Percentiles rank a stretch among this genome's conserved stretches.
These are phyloP conservation scores for Curvularia hawaiiensis DNA, from an alignment of 2,329 filamentous ascomycete species.

Conservation along the genomic window DNA sequence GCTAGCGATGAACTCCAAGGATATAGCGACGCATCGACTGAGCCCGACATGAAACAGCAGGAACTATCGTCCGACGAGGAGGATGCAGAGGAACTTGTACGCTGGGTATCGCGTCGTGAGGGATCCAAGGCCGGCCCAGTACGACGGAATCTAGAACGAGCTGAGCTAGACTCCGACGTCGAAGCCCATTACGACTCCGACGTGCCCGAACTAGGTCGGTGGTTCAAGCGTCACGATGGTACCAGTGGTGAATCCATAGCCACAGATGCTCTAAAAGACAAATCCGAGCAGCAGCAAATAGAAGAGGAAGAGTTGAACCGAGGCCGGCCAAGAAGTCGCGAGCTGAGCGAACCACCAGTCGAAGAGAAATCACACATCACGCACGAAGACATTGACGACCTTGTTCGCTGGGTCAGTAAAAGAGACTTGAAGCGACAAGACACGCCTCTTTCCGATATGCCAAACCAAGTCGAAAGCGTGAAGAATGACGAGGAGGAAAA, in stretches of 20 bases:
- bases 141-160: slow-evolving; percentile 15
- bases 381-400: slow-evolving; percentile 32
- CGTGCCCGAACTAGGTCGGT: slow-evolving; percentile 29
- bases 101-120: slow-evolving; percentile 32
- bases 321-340: slow-evolving; percentile 19
- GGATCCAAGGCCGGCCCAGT: slow-evolving; percentile 30
- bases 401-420: slow-evolving; percentile 33
- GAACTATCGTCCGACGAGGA: slow-evolving; percentile 22
- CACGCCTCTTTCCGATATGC: not conserved
- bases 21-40: slow-evolving; percentile 39
- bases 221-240: slow-evolving; percentile 27
- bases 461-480: not conserved
- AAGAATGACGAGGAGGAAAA: slow-evolving; percentile 19
- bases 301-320: slow-evolving; percentile 12
- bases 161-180: slow-evolving; percentile 16
- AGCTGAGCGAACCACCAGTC: slow-evolving; percentile 1
- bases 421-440: slow-evolving; percentile 20
- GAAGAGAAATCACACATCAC: slow-evolving; percentile 21
- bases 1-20: slow-evolving; percentile 8
- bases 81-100: slow-evolving; percentile 30
- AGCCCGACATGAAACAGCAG: slow-evolving; percentile 32
- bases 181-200: slow-evolving; percentile 27
- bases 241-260: slow-evolving; percentile 33
- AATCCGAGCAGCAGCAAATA: not conserved
- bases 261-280: slow-evolving; percentile 8